Percentiles rank a stretch among this genome's conserved stretches.
Conservation (phyloP, 2,329 filamentous ascomycete genomes). For the Clarireedia monteithiana region DNA sequence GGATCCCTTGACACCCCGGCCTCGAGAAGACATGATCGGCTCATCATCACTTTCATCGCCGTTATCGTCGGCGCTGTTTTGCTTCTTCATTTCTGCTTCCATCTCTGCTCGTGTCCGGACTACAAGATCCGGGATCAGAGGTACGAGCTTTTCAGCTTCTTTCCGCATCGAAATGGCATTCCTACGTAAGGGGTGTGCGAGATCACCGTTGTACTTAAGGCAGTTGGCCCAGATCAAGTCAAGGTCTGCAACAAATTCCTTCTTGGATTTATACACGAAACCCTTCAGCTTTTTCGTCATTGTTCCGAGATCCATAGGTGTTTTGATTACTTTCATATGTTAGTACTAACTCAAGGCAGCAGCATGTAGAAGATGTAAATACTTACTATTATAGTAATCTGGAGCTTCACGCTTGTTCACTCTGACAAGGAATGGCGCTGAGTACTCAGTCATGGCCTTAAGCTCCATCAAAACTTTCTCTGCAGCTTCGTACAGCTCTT, state of each 20-base stretch:
- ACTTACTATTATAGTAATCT: slow-evolving; percentile 84
- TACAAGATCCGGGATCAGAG: slow-evolving; percentile 85
- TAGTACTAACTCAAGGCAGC: slow-evolving; percentile 11
- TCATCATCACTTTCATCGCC: slow-evolving; percentile 93
- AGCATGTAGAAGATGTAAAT: background rate
- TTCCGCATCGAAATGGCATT: slow-evolving; percentile 96
- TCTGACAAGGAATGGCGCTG: slow-evolving; percentile 85
- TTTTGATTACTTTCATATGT: slow-evolving; percentile 72
- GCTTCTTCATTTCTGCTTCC: slow-evolving; percentile 79
- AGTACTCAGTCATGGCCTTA: slow-evolving; percentile 95
- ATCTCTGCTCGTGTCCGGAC: slow-evolving; percentile 90
- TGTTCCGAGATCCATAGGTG: slow-evolving; percentile 92
- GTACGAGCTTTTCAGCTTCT: slow-evolving; percentile 93
- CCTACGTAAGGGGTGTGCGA: slow-evolving; percentile 77
- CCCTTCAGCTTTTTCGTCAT: slow-evolving; percentile 97
- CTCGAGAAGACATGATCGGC: slow-evolving; percentile 95
- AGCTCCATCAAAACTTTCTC: slow-evolving; percentile 97
- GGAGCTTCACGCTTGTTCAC: slow-evolving; percentile 97
- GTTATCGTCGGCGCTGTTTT: slow-evolving; percentile 73
- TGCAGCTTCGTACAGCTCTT: slow-evolving; percentile 92
- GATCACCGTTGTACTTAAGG: slow-evolving; percentile 87
- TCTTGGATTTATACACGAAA: slow-evolving; percentile 75
- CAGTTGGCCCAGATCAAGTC: slow-evolving; percentile 98
- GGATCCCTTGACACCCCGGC: slow-evolving; percentile 59
- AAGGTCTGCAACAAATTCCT: slow-evolving; percentile 88